Percentiles rank a stretch among this genome's conserved stretches.
Evolutionary conservation across 2,329 filamentous ascomycete species (phyloP).

Genomic region (Colletotrichum sidae): DNA sequence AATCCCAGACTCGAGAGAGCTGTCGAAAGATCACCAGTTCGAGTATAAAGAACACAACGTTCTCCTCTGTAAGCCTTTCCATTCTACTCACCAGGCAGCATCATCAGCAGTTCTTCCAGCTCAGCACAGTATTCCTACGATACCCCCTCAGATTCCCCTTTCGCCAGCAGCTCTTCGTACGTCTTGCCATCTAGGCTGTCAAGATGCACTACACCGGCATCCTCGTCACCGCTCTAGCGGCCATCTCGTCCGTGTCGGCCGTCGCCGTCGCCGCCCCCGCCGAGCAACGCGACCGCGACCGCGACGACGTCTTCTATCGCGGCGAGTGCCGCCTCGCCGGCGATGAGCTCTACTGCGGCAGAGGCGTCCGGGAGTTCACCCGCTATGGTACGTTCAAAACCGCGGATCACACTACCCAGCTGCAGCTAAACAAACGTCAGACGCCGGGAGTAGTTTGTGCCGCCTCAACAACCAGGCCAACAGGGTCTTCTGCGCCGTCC

Average conservation of each 20-base stretch:
- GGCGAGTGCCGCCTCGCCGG: constrained; percentile 23
- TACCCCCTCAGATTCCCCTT: neutral
- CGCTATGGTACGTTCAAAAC: constrained; percentile 15
- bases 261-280: constrained; percentile 9
- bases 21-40: no score
- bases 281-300: constrained; percentile 13
- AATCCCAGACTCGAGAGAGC: neutral
- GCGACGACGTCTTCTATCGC: constrained; percentile 17
- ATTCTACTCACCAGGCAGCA: constrained; percentile 15
- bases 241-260: constrained; percentile 27
- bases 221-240: constrained; percentile 25
- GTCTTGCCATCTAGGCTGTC: neutral
- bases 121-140: constrained; percentile 23
- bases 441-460: constrained; percentile 25
- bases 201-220: constrained; percentile 31
- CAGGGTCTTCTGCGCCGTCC: constrained; percentile 33
- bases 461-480: constrained; percentile 13
- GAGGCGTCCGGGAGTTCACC: constrained; percentile 24
- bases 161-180: constrained; percentile 1
- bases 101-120: constrained; percentile 22
- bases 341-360: constrained; percentile 32
- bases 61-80: neutral
- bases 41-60: constrained; percentile 22
- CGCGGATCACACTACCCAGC: no score
- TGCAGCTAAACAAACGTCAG: constrained; percentile 3